These are phyloP conservation scores for Scheffersomyces cryptocercus DNA, from an alignment of 1,139 yeast genomes.

Conservation along the genomic window DNA sequence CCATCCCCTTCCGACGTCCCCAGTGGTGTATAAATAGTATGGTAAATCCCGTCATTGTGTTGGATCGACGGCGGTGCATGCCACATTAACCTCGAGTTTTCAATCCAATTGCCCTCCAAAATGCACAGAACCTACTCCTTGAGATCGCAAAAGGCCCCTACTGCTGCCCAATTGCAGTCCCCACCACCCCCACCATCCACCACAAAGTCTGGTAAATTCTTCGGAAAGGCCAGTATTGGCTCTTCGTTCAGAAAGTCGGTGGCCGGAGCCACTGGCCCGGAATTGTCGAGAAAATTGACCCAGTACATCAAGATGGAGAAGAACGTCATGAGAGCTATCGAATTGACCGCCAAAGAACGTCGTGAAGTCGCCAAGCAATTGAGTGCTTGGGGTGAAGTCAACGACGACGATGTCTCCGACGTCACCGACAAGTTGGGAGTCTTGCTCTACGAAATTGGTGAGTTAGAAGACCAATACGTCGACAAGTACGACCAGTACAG, in stretches of 20 bases:
- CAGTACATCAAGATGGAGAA: constrained; percentile 94
- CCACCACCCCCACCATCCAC: constrained; percentile 96
- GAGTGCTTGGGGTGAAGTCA: constrained; percentile 96
- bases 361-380: constrained; percentile 96
- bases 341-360: constrained; percentile 91
- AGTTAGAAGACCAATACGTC: constrained; percentile 95
- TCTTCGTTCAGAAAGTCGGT: constrained; percentile 80
- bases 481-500: constrained; percentile 98
- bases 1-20: too few relatives aligned
- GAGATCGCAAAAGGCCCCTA: constrained; percentile 94
- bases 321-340: constrained; percentile 92
- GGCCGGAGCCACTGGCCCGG: constrained; percentile 96
- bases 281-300: constrained; percentile 86
- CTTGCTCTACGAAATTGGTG: constrained; percentile 92
- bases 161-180: constrained; percentile 90
- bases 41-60: too few relatives aligned
- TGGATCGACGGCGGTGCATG: too few relatives aligned
- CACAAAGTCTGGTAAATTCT: constrained; percentile 81
- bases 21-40: too few relatives aligned
- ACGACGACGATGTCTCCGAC: constrained; percentile 95
- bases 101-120: constrained; percentile 11
- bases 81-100: too few relatives aligned
- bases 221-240: constrained; percentile 86
- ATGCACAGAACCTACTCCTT: constrained; percentile 99
- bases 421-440: constrained; percentile 98